phyloP scores from a whole-genome alignment of 139 green algal genomes.

The Tetraselmis striata region DNA sequence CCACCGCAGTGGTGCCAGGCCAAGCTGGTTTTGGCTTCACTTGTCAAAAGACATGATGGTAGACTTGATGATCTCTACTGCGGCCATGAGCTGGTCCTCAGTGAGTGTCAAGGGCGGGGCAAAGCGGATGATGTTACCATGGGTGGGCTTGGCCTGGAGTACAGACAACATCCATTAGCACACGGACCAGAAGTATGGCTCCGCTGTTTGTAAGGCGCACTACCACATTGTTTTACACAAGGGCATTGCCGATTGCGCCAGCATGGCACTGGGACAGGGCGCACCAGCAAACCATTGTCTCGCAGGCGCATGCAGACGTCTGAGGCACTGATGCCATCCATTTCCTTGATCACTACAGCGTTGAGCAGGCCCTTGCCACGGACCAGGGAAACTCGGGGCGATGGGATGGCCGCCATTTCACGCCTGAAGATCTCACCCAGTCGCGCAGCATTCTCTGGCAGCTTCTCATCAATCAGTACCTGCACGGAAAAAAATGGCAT shows the following conservation, averaged over 20 bases:
- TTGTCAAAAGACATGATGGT: constrained; percentile 47
- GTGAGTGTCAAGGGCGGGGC: constrained; percentile 78
- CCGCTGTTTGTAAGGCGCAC: no score
- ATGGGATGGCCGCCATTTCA: not conserved
- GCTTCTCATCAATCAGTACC: constrained; percentile 87
- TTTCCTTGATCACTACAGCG: constrained; percentile 75
- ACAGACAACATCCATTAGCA: no score
- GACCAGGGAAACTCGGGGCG: constrained; percentile 31
- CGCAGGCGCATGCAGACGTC: constrained; percentile 86
- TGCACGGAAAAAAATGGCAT: no score
- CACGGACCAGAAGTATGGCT: no score
- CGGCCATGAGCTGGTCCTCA: constrained; percentile 66
- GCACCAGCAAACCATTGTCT: constrained; percentile 69
- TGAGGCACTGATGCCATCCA: constrained; percentile 59
- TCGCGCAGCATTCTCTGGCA: constrained; percentile 69
- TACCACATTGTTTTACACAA: no score
- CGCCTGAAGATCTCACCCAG: constrained; percentile 44
- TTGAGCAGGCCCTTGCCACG: constrained; percentile 83
- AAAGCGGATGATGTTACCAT: constrained; percentile 86
- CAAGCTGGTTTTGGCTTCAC: no score
- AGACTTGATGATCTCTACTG: constrained; percentile 56
- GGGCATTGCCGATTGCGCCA: no score
- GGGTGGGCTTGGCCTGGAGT: constrained; percentile 87
- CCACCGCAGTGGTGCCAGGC: no score
- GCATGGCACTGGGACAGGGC: no score